Evolutionary conservation across 129 eudicot genomes (phyloP).

Genomic region (Erigeron canadensis): DNA sequence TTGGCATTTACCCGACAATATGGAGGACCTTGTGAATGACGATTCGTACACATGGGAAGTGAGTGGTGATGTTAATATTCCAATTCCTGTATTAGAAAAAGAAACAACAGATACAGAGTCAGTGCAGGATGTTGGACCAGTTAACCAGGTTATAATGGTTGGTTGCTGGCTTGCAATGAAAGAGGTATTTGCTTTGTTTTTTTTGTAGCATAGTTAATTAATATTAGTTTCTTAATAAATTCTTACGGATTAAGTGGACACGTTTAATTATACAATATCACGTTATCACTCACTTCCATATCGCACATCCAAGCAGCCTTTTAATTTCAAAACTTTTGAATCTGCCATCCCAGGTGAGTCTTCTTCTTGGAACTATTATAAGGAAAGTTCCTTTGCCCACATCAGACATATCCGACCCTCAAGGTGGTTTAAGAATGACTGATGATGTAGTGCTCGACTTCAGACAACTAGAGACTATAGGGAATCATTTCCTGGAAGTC

Average conservation of each 20-base stretch:
- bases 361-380: conserved; percentile 90
- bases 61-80: conserved; percentile 36
- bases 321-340: conserved; percentile 6
- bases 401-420: conserved; percentile 38
- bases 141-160: conserved; percentile 97
- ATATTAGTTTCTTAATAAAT: neutral
- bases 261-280: neutral
- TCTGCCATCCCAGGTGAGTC: conserved; percentile 71
- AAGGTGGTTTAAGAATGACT: conserved; percentile 30
- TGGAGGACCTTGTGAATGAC: conserved; percentile 73
- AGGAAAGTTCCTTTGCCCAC: conserved; percentile 91
- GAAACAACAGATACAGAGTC: conserved; percentile 36
- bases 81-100: conserved; percentile 29
- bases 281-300: too few species aligned
- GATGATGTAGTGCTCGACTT: conserved; percentile 69
- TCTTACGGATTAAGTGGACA: neutral
- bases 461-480: conserved; percentile 86
- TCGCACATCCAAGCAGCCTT: neutral
- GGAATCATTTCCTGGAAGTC: conserved; percentile 87
- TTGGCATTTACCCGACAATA: conserved; percentile 81
- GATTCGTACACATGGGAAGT: conserved; percentile 53
- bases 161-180: conserved; percentile 99
- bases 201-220: conserved; percentile 14
- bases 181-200: conserved; percentile 59
- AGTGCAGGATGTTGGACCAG: conserved; percentile 56